Conservation (phyloP, 116 monocot genomes). For the Iris pallida region DNA sequence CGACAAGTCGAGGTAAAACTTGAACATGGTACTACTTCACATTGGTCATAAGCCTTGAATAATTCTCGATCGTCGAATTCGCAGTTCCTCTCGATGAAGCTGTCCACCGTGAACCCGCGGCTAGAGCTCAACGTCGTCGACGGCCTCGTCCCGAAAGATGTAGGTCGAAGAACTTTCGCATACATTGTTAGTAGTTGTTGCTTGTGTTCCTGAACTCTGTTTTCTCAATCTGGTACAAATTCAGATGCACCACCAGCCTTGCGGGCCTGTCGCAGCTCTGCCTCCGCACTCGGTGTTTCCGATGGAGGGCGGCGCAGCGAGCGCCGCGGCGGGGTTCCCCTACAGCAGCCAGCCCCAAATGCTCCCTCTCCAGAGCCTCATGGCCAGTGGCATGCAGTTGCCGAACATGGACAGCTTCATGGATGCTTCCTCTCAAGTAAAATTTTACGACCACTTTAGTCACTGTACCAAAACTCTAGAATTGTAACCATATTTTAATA, state of each 20-base stretch:
- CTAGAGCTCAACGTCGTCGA: conserved; percentile 22
- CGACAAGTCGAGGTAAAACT: conserved; percentile 65
- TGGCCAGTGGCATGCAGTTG: conserved; percentile 15
- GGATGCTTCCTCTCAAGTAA: conserved; percentile 51
- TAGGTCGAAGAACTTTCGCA: neutral
- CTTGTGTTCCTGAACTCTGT: neutral
- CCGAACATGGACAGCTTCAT: conserved; percentile 26
- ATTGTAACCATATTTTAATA: neutral
- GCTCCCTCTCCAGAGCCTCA: conserved; percentile 17
- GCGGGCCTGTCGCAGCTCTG: conserved; percentile 6
- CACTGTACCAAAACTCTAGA: neutral
- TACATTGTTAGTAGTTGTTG: neutral
- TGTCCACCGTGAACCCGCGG: conserved; percentile 32
- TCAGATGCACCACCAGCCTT: conserved; percentile 14
- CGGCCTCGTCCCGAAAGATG: conserved; percentile 25
- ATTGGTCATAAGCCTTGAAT: neutral
- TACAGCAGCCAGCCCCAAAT: conserved; percentile 16
- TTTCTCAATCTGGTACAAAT: conserved; percentile 5
- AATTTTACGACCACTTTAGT: no score
- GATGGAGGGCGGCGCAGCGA: neutral
- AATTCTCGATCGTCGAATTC: neutral
- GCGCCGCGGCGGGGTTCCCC: neutral
- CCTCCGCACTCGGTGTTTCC: conserved; percentile 15
- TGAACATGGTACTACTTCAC: neutral
- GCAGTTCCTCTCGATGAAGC: conserved; percentile 73